These are phyloP conservation scores for Cercospora sesami DNA, from an alignment of 2,329 filamentous ascomycete species.

Conservation along the genomic window DNA sequence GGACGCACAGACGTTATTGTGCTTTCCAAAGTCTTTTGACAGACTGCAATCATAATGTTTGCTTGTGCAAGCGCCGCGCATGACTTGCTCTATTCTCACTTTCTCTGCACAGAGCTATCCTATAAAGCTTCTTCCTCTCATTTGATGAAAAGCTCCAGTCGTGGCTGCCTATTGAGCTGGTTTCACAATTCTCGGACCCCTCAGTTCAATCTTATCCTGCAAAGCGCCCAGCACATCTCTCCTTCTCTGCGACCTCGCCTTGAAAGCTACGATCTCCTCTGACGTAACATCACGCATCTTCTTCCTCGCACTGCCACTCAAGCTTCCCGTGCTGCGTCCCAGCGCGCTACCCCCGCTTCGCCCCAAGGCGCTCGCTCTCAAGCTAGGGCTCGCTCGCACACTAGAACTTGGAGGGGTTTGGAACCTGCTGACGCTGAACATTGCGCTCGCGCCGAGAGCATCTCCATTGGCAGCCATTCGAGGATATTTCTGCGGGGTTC, in stretches of 20 bases:
- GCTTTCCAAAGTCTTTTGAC: neutral
- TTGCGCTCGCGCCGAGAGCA: constrained; percentile 40
- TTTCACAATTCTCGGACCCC: constrained; percentile 25
- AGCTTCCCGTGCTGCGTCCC: constrained; percentile 32
- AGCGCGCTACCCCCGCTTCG: constrained; percentile 29
- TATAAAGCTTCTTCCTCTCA: neutral
- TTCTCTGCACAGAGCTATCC: neutral
- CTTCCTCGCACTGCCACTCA: constrained; percentile 37
- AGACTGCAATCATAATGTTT: neutral
- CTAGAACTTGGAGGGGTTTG: constrained; percentile 33
- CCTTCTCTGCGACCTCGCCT: constrained; percentile 39
- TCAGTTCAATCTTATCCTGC: constrained; percentile 39
- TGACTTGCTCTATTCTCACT: neutral
- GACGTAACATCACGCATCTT: constrained; percentile 45
- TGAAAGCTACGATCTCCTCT: constrained; percentile 43
- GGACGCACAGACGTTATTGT: neutral
- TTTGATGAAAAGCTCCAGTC: neutral
- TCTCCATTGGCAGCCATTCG: constrained; percentile 36
- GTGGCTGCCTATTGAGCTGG: neutral
- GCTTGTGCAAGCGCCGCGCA: neutral
- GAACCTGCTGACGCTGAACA: constrained; percentile 36
- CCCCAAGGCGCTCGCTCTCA: constrained; percentile 36
- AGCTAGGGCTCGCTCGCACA: constrained; percentile 8
- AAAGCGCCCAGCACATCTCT: constrained; percentile 43
- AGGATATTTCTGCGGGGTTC: constrained; percentile 37